These are phyloP conservation scores for Priceomyces fermenticarens DNA, from an alignment of 805 yeast genomes.

Conservation along the genomic window DNA sequence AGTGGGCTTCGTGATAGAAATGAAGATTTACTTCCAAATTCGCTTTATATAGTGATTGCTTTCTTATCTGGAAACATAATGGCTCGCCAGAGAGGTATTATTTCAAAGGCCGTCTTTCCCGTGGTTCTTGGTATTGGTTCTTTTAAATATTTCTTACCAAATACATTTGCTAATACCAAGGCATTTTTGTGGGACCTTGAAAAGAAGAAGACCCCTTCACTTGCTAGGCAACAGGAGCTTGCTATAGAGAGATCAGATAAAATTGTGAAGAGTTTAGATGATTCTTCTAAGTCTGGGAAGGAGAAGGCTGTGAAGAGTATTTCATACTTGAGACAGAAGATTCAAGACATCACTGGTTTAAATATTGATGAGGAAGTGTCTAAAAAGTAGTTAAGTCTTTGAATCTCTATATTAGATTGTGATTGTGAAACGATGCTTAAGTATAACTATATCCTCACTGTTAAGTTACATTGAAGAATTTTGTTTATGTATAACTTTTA, in stretches of 20 bases:
- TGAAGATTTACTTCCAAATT: slow-evolving; percentile 72
- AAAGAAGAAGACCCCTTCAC: slow-evolving; percentile 53
- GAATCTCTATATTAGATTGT: background rate
- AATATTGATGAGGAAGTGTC: slow-evolving; percentile 60
- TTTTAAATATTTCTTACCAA: slow-evolving; percentile 69
- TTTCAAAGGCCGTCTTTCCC: slow-evolving; percentile 57
- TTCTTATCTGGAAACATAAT: slow-evolving; percentile 68
- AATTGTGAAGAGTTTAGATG: slow-evolving; percentile 43
- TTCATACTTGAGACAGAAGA: slow-evolving; percentile 36
- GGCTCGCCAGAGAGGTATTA: slow-evolving; percentile 62
- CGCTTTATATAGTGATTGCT: slow-evolving; percentile 66
- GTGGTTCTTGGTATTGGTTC: slow-evolving; percentile 58
- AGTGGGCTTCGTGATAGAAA: slow-evolving; percentile 59
- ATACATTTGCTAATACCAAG: slow-evolving; percentile 62
- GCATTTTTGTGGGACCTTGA: slow-evolving; percentile 60
- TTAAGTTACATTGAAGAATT: too few species aligned
- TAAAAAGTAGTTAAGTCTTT: slow-evolving; percentile 34
- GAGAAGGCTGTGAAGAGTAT: slow-evolving; percentile 33
- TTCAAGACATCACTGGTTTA: slow-evolving; percentile 64
- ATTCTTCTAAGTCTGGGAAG: slow-evolving; percentile 38
- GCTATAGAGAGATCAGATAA: slow-evolving; percentile 45
- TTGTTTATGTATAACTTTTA: too few species aligned
- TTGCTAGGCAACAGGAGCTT: slow-evolving; percentile 60
- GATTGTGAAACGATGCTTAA: background rate
- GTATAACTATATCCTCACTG: background rate